Conservation (phyloP, 2,329 filamentous ascomycete species). For the Penicillium sp. region DNA sequence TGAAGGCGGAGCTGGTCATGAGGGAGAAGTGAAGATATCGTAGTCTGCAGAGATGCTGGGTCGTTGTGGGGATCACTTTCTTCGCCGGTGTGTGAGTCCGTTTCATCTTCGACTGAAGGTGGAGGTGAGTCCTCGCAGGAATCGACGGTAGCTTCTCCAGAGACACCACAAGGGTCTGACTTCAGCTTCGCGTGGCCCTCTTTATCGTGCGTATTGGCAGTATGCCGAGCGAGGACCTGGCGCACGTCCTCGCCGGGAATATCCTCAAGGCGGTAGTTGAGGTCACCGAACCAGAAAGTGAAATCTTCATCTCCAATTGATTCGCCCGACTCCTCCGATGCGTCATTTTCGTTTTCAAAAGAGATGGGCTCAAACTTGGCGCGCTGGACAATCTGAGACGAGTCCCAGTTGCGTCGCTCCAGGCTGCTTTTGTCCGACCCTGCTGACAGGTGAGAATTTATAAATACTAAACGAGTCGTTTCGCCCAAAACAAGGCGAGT, state of each 20-base stretch:
- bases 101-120: slow-evolving; percentile 6
- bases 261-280: slow-evolving; percentile 88
- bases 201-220: slow-evolving; percentile 69
- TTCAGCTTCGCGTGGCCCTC: slow-evolving; percentile 38
- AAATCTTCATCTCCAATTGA: slow-evolving; percentile 87
- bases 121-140: slow-evolving; percentile 5
- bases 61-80: slow-evolving; percentile 70
- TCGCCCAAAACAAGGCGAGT: slow-evolving; percentile 82
- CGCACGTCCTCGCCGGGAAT: slow-evolving; percentile 88
- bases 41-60: slow-evolving; percentile 82
- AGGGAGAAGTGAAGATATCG: slow-evolving; percentile 76
- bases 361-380: slow-evolving; percentile 75
- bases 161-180: slow-evolving; percentile 1
- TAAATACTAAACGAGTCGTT: slow-evolving; percentile 80
- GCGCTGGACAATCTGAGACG: slow-evolving; percentile 68
- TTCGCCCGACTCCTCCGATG: slow-evolving; percentile 55
- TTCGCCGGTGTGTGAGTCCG: slow-evolving; percentile 48
- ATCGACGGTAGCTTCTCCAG: not conserved
- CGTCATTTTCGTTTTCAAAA: slow-evolving; percentile 59
- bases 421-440: slow-evolving; percentile 73
- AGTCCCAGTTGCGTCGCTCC: slow-evolving; percentile 87
- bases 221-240: slow-evolving; percentile 75
- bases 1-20: slow-evolving; percentile 81
- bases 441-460: slow-evolving; percentile 88
- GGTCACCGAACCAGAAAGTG: slow-evolving; percentile 91